phyloP scores from a whole-genome alignment of 345 rosid genomes.

The Eucalyptus guilfoylei region DNA sequence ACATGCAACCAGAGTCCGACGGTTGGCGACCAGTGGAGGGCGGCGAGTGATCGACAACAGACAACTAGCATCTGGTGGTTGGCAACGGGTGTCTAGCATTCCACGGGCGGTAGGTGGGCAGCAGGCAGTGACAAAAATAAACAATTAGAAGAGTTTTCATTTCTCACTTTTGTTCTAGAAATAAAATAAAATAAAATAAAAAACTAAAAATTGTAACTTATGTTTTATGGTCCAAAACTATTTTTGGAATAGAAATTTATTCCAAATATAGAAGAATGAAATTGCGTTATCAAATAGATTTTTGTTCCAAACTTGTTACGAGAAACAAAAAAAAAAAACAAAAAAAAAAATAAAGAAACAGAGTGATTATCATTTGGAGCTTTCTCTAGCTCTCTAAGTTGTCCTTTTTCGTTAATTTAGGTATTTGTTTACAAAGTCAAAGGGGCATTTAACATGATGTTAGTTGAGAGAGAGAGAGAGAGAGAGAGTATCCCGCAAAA shows the following conservation, averaged over 20 bases:
- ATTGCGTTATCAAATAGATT: accelerated
- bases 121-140: accelerated
- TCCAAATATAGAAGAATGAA: too few relatives aligned
- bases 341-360: accelerated
- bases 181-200: too few relatives aligned
- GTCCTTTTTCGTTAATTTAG: not conserved
- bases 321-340: accelerated
- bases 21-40: accelerated
- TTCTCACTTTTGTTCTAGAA: accelerated
- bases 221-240: too few relatives aligned
- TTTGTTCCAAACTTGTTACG: accelerated
- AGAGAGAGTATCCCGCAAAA: not conserved
- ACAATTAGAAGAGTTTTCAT: too few relatives aligned
- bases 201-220: too few relatives aligned
- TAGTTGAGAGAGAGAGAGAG: not conserved
- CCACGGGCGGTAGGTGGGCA: accelerated
- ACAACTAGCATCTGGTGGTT: accelerated
- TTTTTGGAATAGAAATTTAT: too few relatives aligned
- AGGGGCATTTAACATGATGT: not conserved
- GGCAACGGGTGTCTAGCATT: accelerated
- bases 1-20: accelerated
- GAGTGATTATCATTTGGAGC: not conserved
- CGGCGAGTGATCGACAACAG: accelerated
- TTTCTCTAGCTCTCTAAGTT: not conserved
- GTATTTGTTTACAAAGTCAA: not conserved